Conservation (phyloP, 2,329 filamentous ascomycete species). For the Sclerotinia sclerotiorum region DNA sequence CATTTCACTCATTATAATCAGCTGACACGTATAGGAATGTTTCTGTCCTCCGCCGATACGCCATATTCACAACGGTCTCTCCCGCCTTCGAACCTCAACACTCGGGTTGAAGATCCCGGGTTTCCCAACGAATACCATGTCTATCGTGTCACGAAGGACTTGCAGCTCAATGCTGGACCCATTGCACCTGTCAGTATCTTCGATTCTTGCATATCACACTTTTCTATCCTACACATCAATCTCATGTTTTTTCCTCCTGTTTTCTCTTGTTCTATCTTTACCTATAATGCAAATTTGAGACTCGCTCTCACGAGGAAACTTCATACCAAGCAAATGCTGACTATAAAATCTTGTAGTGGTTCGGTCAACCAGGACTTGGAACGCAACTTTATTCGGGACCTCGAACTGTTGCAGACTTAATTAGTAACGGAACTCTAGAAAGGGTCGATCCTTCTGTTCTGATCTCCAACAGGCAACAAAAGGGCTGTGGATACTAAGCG, state of each 20-base stretch:
- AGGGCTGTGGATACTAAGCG: constrained; percentile 8
- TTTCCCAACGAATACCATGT: constrained; percentile 21
- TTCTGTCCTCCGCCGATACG: constrained; percentile 10
- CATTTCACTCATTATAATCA: too few relatives aligned
- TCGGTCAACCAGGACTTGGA: constrained; percentile 19
- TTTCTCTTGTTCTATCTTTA: not conserved
- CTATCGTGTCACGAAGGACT: constrained; percentile 3
- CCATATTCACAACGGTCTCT: constrained; percentile 13
- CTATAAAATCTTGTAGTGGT: not conserved
- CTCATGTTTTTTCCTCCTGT: too few relatives aligned
- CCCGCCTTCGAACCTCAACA: constrained; percentile 15
- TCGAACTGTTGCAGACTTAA: not conserved
- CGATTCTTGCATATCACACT: not conserved
- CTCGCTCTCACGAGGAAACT: not conserved
- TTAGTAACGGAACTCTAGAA: not conserved
- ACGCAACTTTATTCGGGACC: constrained; percentile 5
- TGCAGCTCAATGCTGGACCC: not conserved
- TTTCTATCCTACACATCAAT: too few relatives aligned
- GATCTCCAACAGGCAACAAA: constrained; percentile 6
- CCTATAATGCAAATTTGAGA: fast-evolving
- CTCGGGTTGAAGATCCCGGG: not conserved
- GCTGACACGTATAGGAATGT: not conserved
- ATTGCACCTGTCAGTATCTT: constrained; percentile 10
- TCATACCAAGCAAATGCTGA: not conserved
- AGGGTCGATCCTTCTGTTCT: constrained; percentile 14